phyloP scores from a whole-genome alignment of 768 basidiomycete genomes.

The Chalciporus pseudorubinellus region DNA sequence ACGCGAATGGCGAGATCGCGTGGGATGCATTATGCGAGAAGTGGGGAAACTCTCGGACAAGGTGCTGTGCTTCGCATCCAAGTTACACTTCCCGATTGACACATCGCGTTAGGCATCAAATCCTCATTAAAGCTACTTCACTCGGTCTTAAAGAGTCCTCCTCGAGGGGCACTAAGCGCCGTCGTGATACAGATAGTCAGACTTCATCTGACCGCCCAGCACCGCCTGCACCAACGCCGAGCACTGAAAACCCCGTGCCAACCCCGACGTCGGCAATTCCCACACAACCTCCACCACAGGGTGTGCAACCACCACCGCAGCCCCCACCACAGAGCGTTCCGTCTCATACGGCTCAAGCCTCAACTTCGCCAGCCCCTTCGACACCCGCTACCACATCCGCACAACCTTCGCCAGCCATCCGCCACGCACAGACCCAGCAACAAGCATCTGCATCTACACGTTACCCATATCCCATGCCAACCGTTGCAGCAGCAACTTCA shows the following conservation, averaged over 20 bases:
- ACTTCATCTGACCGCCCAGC: constrained; percentile 24
- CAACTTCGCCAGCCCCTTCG: constrained; percentile 34
- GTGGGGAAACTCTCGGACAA: constrained; percentile 72
- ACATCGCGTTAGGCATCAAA: constrained; percentile 60
- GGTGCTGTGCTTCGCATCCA: constrained; percentile 40
- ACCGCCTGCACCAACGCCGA: constrained; percentile 18
- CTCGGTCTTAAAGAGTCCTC: constrained; percentile 77
- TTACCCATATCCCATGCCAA: constrained; percentile 73
- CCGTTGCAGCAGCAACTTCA: constrained; percentile 60
- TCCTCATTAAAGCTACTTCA: constrained; percentile 77
- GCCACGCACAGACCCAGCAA: constrained; percentile 31
- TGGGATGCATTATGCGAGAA: constrained; percentile 78
- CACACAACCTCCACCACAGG: constrained; percentile 18
- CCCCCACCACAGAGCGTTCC: constrained; percentile 31
- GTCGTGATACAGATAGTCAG: constrained; percentile 44
- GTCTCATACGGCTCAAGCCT: constrained; percentile 24
- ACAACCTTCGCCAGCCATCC: constrained; percentile 36
- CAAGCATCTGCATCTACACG: constrained; percentile 23
- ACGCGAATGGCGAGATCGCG: constrained; percentile 50
- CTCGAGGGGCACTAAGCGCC: constrained; percentile 58
- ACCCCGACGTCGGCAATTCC: constrained; percentile 28
- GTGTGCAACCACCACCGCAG: constrained; percentile 30
- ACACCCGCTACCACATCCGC: constrained; percentile 31
- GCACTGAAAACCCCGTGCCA: constrained; percentile 16
- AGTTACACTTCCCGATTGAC: constrained; percentile 5